Conservation (phyloP, 352 stramenopile species). For the Pythium folliculosum region DNA sequence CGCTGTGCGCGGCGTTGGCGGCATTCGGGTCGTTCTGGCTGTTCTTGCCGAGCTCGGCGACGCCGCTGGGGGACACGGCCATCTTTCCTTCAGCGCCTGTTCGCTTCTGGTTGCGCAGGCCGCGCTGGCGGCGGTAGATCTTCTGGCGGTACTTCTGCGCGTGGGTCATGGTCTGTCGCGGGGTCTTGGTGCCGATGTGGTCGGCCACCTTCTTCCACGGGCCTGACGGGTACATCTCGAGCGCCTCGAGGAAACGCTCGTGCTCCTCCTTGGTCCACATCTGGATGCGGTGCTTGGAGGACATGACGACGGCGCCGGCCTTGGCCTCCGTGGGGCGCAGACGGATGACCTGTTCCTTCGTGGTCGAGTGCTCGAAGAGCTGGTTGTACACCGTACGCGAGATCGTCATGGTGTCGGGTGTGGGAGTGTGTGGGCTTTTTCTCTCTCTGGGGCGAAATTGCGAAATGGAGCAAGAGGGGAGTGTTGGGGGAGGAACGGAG, state of each 20-base stretch:
- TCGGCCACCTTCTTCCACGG: slow-evolving; percentile 88
- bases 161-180: slow-evolving; percentile 93
- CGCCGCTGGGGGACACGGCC: slow-evolving; percentile 52
- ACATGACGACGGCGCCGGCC: slow-evolving; percentile 72
- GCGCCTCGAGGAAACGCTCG: slow-evolving; percentile 79
- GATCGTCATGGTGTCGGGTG: slow-evolving; percentile 62
- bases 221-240: slow-evolving; percentile 83
- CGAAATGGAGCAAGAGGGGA: slow-evolving; percentile 24
- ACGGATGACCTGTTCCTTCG: slow-evolving; percentile 72
- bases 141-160: slow-evolving; percentile 87
- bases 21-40: slow-evolving; percentile 28
- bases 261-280: slow-evolving; percentile 89
- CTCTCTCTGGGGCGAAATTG: slow-evolving; percentile 26
- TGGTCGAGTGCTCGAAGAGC: slow-evolving; percentile 67
- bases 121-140: slow-evolving; percentile 71
- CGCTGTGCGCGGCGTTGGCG: slow-evolving; percentile 31
- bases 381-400: slow-evolving; percentile 84
- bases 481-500: slow-evolving; percentile 1
- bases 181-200: slow-evolving; percentile 83
- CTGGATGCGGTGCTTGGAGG: slow-evolving; percentile 82
- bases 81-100: slow-evolving; percentile 38
- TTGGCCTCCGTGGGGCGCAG: slow-evolving; percentile 80
- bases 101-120: slow-evolving; percentile 75
- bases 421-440: not conserved
- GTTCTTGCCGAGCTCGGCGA: slow-evolving; percentile 62